A percentile compares a stretch with the other conserved stretches of the same genome.
Evolutionary conservation across 2,329 filamentous ascomycete species (phyloP).

Genomic region (Chrysoporthe cubensis): DNA sequence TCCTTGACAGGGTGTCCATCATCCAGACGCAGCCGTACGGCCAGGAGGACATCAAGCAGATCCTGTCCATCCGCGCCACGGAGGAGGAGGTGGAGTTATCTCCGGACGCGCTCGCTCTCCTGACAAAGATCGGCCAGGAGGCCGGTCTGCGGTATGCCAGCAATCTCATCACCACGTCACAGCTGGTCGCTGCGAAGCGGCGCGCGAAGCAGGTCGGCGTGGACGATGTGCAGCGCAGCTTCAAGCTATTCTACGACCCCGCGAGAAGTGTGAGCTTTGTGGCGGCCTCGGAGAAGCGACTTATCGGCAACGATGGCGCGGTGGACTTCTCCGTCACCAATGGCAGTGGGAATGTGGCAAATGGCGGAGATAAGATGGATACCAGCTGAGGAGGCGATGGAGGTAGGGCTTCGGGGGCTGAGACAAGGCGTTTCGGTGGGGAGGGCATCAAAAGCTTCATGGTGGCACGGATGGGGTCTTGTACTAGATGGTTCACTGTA

Average conservation of each 20-base stretch:
- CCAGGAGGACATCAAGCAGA: slow-evolving; percentile 86
- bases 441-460: slow-evolving; percentile 16
- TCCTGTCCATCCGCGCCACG: slow-evolving; percentile 87
- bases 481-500: slow-evolving; percentile 22
- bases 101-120: slow-evolving; percentile 84
- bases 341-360: slow-evolving; percentile 46
- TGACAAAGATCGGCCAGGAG: slow-evolving; percentile 95
- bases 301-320: slow-evolving; percentile 84
- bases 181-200: slow-evolving; percentile 84
- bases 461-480: slow-evolving; percentile 19
- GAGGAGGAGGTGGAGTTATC: slow-evolving; percentile 96
- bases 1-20: slow-evolving; percentile 94
- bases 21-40: slow-evolving; percentile 89
- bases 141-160: slow-evolving; percentile 93
- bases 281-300: slow-evolving; percentile 83
- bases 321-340: slow-evolving; percentile 70
- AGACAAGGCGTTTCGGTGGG: slow-evolving; percentile 27
- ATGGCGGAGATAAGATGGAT: slow-evolving; percentile 47
- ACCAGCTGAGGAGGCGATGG: slow-evolving; percentile 42
- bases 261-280: slow-evolving; percentile 89
- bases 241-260: slow-evolving; percentile 91
- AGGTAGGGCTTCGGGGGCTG: neutral
- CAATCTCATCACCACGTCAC: slow-evolving; percentile 94
- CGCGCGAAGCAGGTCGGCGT: slow-evolving; percentile 82
- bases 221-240: slow-evolving; percentile 91